Conservation (phyloP, 2,329 filamentous ascomycete species). For the Sclerotinia nivalis region DNA sequence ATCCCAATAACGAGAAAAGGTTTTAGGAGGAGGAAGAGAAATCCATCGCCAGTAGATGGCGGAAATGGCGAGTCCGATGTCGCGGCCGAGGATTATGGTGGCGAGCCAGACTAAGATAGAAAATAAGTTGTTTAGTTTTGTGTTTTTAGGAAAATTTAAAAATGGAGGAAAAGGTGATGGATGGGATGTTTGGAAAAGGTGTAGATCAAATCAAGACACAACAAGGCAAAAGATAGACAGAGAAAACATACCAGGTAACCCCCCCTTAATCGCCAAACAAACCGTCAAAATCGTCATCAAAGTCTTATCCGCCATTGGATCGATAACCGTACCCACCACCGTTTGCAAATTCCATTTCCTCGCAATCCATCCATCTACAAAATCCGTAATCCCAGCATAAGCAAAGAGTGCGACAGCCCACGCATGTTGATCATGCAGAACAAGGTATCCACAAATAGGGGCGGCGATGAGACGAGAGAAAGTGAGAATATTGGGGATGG, state of each 20-base stretch:
- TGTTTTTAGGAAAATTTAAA: background rate
- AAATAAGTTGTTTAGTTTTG: background rate
- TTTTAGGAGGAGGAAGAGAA: slow-evolving; percentile 89
- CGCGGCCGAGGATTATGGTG: slow-evolving; percentile 84
- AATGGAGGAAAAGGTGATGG: background rate
- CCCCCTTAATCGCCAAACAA: slow-evolving; percentile 78
- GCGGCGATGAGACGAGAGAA: slow-evolving; percentile 81
- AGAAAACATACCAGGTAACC: slow-evolving; percentile 66
- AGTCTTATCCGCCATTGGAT: slow-evolving; percentile 95
- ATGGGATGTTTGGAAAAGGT: background rate
- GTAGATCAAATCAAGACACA: background rate
- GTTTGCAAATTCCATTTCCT: slow-evolving; percentile 85
- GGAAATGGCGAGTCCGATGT: slow-evolving; percentile 77
- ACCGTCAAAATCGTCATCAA: slow-evolving; percentile 93
- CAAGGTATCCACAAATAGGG: slow-evolving; percentile 83
- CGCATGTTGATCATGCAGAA: slow-evolving; percentile 78
- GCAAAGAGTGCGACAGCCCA: slow-evolving; percentile 83
- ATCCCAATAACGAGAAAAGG: slow-evolving; percentile 92
- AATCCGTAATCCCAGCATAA: slow-evolving; percentile 88
- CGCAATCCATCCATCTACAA: slow-evolving; percentile 93
- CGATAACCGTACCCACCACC: slow-evolving; percentile 90
- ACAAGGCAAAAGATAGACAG: background rate
- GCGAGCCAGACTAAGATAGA: slow-evolving; percentile 72
- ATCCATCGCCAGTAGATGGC: slow-evolving; percentile 97
- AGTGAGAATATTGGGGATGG: slow-evolving; percentile 90